Conservation (phyloP, 2,329 filamentous ascomycete species). For the Microcyclospora pomicola region DNA sequence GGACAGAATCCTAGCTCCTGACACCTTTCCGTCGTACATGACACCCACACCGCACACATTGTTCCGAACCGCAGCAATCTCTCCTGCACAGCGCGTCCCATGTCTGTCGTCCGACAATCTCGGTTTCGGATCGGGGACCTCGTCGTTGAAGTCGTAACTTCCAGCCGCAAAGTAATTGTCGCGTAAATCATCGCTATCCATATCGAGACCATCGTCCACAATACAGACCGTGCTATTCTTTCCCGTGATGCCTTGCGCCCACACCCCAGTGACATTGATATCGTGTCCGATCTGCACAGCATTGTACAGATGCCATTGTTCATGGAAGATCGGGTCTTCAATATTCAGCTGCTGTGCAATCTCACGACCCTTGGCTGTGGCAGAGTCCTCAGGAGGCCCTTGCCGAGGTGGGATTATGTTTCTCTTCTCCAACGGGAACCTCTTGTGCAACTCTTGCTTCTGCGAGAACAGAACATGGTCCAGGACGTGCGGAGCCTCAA, state of each 20-base stretch:
- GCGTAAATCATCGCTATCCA: conserved; percentile 85
- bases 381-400: conserved; percentile 14
- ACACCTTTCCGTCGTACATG: conserved; percentile 80
- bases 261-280: conserved; percentile 89
- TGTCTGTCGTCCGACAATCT: conserved; percentile 75
- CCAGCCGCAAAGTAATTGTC: conserved; percentile 87
- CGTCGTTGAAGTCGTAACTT: conserved; percentile 93
- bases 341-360: conserved; percentile 60
- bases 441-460: conserved; percentile 56
- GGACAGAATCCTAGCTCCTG: conserved; percentile 84
- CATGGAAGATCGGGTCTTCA: conserved; percentile 74
- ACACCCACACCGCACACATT: conserved; percentile 91
- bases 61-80: conserved; percentile 84
- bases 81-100: conserved; percentile 86
- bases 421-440: conserved; percentile 45
- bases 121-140: conserved; percentile 62
- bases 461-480: conserved; percentile 65
- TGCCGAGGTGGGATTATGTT: conserved; percentile 19
- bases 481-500: conserved; percentile 41
- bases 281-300: conserved; percentile 70
- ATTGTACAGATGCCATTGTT: conserved; percentile 95
- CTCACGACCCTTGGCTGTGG: conserved; percentile 43
- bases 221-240: conserved; percentile 82
- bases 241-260: conserved; percentile 81
- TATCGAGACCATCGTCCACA: conserved; percentile 89